phyloP scores from a whole-genome alignment of 805 yeast genomes.

The Clavispora vitiphila region DNA sequence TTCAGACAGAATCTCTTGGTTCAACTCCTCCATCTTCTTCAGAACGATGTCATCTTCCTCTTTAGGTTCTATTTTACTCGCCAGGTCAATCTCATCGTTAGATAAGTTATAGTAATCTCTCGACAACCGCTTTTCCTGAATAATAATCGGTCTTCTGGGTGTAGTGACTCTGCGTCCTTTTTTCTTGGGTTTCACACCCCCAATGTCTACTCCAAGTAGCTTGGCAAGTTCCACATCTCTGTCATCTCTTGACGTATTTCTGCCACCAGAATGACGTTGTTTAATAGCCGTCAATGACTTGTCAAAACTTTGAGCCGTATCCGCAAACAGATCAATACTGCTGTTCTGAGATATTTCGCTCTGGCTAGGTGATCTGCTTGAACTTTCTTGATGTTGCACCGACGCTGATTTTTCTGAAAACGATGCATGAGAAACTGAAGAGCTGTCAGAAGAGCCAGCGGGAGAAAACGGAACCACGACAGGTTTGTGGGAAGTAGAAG shows the following conservation, averaged over 20 bases:
- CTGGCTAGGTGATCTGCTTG: background rate
- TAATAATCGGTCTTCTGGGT: slow-evolving; percentile 14
- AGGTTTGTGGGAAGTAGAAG: background rate
- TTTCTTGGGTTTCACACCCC: slow-evolving; percentile 12
- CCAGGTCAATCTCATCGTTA: background rate
- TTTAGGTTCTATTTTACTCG: background rate
- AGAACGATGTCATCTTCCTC: background rate
- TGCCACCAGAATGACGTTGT: slow-evolving; percentile 1
- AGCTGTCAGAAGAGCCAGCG: background rate
- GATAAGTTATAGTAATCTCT: slow-evolving; percentile 1
- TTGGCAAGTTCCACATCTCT: slow-evolving; percentile 12
- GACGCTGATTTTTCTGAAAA: background rate
- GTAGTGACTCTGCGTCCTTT: slow-evolving; percentile 8
- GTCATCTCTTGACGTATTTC: background rate
- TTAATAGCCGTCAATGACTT: slow-evolving; percentile 6
- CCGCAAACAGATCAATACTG: background rate
- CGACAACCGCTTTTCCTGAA: slow-evolving; percentile 3
- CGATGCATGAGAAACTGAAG: background rate
- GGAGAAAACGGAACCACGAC: background rate
- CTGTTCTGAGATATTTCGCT: background rate
- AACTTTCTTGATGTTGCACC: background rate
- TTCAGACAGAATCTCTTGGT: background rate
- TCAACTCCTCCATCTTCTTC: background rate
- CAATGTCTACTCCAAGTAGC: slow-evolving; percentile 11
- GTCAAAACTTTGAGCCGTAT: slow-evolving; percentile 10